phyloP scores from a whole-genome alignment of 306 rosid genomes.

The Cajanus cajan region DNA sequence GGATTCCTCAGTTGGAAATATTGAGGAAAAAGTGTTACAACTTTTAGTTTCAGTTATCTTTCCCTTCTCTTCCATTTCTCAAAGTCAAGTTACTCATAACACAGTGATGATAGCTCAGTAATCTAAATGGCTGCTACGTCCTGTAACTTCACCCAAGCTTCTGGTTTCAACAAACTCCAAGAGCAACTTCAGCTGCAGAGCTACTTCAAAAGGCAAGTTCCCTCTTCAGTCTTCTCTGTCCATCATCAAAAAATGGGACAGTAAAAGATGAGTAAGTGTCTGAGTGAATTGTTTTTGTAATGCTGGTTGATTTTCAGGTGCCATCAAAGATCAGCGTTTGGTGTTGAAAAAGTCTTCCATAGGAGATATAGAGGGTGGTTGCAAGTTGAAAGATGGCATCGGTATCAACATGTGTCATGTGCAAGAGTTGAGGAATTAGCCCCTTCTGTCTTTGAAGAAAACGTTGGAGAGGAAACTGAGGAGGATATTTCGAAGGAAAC shows the following conservation, averaged over 20 bases:
- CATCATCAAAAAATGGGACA: background rate
- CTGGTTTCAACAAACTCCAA: conserved; percentile 32
- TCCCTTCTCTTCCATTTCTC: background rate
- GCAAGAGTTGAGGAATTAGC: conserved; percentile 17
- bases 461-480: conserved; percentile 31
- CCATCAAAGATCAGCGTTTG: conserved; percentile 11
- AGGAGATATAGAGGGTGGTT: conserved; percentile 27
- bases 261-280: background rate
- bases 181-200: conserved; percentile 14
- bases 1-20: background rate
- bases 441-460: conserved; percentile 27
- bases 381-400: conserved; percentile 24
- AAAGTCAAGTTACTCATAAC: background rate
- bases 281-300: background rate
- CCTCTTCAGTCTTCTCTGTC: background rate
- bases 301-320: conserved; percentile 25
- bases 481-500: conserved; percentile 47
- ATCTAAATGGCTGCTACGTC: conserved; percentile 46
- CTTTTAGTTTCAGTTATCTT: conserved; percentile 19
- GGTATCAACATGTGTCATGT: background rate
- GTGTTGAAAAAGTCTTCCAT: conserved; percentile 16
- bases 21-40: background rate
- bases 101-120: background rate
- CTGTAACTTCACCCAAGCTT: conserved; percentile 38
- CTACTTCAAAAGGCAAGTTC: conserved; percentile 40